These are phyloP conservation scores for Lyophyllum atratum DNA, from an alignment of 768 basidiomycete species.

Conservation along the genomic window DNA sequence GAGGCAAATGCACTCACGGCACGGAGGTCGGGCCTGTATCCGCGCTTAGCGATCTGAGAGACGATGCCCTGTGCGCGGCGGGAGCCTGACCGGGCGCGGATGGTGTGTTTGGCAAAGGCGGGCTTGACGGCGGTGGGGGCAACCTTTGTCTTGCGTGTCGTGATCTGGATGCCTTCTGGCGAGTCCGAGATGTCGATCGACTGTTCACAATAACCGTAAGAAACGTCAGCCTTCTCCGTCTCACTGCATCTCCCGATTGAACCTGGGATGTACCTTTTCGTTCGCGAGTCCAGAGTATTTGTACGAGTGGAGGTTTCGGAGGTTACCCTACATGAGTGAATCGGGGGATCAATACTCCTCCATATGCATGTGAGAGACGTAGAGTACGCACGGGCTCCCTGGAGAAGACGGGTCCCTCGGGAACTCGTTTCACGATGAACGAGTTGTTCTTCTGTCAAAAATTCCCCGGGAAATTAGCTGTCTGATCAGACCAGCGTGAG, in stretches of 20 bases:
- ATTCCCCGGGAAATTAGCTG: slow-evolving; percentile 8
- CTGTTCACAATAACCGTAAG: slow-evolving; percentile 35
- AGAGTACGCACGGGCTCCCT: slow-evolving; percentile 69
- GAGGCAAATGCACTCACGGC: slow-evolving; percentile 51
- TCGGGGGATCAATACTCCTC: background rate
- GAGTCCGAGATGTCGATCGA: slow-evolving; percentile 65
- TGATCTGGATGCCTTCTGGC: slow-evolving; percentile 57
- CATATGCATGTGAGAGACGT: background rate
- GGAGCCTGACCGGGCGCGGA: slow-evolving; percentile 70
- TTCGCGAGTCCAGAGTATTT: slow-evolving; percentile 92
- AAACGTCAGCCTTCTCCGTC: background rate
- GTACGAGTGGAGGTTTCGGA: slow-evolving; percentile 85
- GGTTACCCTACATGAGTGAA: slow-evolving; percentile 63
- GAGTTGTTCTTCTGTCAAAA: slow-evolving; percentile 73
- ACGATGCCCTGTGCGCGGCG: slow-evolving; percentile 73
- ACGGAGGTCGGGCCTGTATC: slow-evolving; percentile 80
- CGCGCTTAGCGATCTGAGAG: slow-evolving; percentile 57
- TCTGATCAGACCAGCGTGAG: background rate
- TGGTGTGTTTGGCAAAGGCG: slow-evolving; percentile 47
- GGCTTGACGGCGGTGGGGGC: slow-evolving; percentile 50
- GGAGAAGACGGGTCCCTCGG: slow-evolving; percentile 79
- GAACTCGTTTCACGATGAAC: slow-evolving; percentile 77
- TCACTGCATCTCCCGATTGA: background rate
- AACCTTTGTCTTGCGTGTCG: slow-evolving; percentile 65
- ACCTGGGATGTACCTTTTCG: slow-evolving; percentile 55